Percentiles rank a stretch among this genome's conserved stretches.
Conservation (phyloP, 495 filamentous ascomycete species). For the Tuber aestivum region DNA sequence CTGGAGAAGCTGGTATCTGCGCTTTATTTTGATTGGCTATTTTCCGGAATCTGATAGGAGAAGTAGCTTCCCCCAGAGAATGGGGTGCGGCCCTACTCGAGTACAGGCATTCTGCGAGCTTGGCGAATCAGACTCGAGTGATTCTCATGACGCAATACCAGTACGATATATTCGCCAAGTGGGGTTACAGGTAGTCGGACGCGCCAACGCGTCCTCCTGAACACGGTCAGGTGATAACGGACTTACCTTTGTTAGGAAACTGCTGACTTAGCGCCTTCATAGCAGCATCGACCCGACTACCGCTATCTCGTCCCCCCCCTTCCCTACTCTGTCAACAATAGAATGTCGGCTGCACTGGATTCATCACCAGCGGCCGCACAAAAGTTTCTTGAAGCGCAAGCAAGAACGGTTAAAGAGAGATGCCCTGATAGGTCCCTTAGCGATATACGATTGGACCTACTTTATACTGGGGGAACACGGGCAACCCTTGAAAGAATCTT, state of each 20-base stretch:
- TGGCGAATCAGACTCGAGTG: neutral
- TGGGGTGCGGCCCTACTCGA: neutral
- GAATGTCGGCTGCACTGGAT: neutral
- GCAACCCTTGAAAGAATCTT: constrained; percentile 17
- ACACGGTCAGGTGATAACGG: neutral
- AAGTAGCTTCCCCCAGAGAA: neutral
- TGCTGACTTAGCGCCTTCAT: neutral
- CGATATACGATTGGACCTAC: constrained; percentile 20
- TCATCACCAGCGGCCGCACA: constrained; percentile 5
- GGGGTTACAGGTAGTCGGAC: too few species aligned
- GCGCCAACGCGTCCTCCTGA: neutral
- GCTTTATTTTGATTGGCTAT: neutral
- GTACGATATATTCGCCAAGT: too few species aligned
- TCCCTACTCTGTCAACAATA: neutral
- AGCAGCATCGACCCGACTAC: constrained; percentile 12
- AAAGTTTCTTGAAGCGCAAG: constrained; percentile 18
- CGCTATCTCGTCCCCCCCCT: neutral
- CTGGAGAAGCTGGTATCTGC: neutral
- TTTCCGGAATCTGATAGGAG: neutral
- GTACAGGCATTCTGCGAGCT: too few species aligned
- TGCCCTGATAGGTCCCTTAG: constrained; percentile 13
- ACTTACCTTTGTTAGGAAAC: neutral
- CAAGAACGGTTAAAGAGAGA: constrained; percentile 17
- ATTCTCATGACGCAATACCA: neutral
- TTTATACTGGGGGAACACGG: constrained; percentile 12